phyloP scores from a whole-genome alignment of 768 basidiomycete species.

The Lactarius deliciosus region DNA sequence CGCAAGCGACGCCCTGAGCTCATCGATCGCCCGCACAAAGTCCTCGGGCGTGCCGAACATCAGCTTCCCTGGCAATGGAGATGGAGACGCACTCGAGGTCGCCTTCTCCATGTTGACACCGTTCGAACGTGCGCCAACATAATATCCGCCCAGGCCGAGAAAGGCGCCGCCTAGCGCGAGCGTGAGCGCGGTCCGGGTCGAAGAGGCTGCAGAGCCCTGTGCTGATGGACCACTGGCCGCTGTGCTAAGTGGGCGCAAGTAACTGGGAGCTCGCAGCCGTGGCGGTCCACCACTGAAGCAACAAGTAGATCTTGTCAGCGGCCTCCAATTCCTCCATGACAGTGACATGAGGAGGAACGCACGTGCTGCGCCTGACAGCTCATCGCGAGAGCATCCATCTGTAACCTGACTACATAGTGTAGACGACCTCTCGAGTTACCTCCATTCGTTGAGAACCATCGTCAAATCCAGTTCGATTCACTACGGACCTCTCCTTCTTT shows the following conservation, averaged over 20 bases:
- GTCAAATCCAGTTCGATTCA: no score
- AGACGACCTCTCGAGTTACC: no score
- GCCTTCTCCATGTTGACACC: neutral
- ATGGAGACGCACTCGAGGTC: neutral
- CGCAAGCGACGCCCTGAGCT: constrained; percentile 29
- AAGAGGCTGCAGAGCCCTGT: neutral
- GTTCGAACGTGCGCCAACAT: constrained; percentile 13
- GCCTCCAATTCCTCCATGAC: neutral
- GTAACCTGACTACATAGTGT: no score
- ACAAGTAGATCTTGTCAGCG: neutral
- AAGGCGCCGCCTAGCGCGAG: constrained; percentile 4
- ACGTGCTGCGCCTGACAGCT: no score
- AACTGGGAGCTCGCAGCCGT: neutral
- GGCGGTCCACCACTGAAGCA: neutral
- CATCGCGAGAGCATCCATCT: no score
- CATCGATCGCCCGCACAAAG: constrained; percentile 33
- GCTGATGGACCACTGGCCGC: neutral
- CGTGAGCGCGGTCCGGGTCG: neutral
- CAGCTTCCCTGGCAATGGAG: neutral
- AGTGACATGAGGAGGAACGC: no score
- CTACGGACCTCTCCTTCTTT: no score
- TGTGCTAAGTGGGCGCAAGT: neutral
- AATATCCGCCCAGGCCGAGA: constrained; percentile 21
- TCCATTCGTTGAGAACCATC: no score
- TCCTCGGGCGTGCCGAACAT: constrained; percentile 33